A percentile compares a stretch with the other conserved stretches of the same genome.
phyloP scores from a whole-genome alignment of 345 rosid genomes.

The Eucalyptus leucophloia region DNA sequence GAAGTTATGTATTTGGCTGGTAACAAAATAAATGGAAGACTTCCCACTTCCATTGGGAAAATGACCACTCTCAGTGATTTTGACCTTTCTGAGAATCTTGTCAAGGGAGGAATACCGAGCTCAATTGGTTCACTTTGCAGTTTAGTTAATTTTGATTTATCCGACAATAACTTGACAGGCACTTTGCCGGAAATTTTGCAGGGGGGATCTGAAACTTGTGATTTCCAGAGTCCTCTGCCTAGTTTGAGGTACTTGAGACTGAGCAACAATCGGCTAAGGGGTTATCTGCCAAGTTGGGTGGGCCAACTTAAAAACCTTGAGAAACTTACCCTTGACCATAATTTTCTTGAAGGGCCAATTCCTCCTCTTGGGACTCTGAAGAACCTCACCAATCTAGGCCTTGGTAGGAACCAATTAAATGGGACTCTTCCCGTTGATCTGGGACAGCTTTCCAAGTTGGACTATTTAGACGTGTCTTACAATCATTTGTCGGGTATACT shows the following conservation, averaged over 20 bases:
- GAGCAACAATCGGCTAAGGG: conserved; percentile 9
- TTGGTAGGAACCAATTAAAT: conserved; percentile 16
- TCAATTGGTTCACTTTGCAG: conserved; percentile 26
- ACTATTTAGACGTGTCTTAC: conserved; percentile 6
- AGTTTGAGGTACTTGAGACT: conserved; percentile 11
- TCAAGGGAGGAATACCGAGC: conserved; percentile 23
- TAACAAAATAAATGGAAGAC: conserved; percentile 18
- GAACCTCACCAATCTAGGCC: conserved; percentile 7
- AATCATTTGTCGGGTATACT: conserved; percentile 19
- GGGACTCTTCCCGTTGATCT: conserved; percentile 26
- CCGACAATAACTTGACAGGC: conserved; percentile 23
- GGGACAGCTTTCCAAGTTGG: conserved; percentile 18
- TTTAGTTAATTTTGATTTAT: conserved; percentile 7
- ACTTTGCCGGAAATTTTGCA: conserved; percentile 16
- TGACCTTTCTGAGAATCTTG: conserved; percentile 5
- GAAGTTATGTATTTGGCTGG: conserved; percentile 10
- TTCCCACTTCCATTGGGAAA: conserved; percentile 33
- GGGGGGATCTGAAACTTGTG: conserved; percentile 1
- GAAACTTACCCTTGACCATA: conserved; percentile 6
- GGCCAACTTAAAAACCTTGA: conserved; percentile 12
- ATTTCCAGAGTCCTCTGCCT: conserved; percentile 3
- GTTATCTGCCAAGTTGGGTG: conserved; percentile 29
- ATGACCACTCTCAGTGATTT: conserved; percentile 14
- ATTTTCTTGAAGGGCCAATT: conserved; percentile 18
- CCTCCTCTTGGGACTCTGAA: conserved; percentile 18